phyloP scores from a whole-genome alignment of 2,329 filamentous ascomycete species.

The Exophiala calicioides region DNA sequence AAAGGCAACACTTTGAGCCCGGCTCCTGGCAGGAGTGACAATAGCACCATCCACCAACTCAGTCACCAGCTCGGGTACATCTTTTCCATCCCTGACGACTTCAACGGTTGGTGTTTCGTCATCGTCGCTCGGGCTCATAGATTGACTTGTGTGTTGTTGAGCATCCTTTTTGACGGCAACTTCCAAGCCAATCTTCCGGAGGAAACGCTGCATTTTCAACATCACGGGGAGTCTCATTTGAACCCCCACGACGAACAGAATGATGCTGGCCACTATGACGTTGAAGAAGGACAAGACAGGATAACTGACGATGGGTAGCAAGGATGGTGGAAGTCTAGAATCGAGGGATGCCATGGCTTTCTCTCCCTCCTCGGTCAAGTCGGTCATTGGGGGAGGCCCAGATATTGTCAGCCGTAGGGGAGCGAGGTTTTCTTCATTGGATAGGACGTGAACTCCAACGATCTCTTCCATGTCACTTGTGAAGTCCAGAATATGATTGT shows the following conservation, averaged over 20 bases:
- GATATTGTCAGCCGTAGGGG: slow-evolving; percentile 38
- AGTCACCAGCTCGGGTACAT: slow-evolving; percentile 8
- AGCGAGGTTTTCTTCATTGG: slow-evolving; percentile 55
- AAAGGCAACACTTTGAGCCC: slow-evolving; percentile 23
- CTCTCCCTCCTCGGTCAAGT: slow-evolving; percentile 23
- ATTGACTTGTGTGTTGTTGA: background rate
- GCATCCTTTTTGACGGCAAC: slow-evolving; percentile 16
- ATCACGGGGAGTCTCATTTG: slow-evolving; percentile 25
- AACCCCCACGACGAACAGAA: slow-evolving; percentile 24
- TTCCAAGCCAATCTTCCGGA: slow-evolving; percentile 25
- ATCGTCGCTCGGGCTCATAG: slow-evolving; percentile 1
- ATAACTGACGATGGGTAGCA: slow-evolving; percentile 20
- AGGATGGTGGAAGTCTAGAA: slow-evolving; percentile 17
- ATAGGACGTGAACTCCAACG: slow-evolving; percentile 70
- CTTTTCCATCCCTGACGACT: slow-evolving; percentile 9
- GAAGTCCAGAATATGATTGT: slow-evolving; percentile 25
- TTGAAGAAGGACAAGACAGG: slow-evolving; percentile 22
- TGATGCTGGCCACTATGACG: slow-evolving; percentile 19
- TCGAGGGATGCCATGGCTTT: slow-evolving; percentile 23
- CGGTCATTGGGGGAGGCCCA: slow-evolving; percentile 19
- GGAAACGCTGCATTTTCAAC: slow-evolving; percentile 23
- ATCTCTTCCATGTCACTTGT: slow-evolving; percentile 41
- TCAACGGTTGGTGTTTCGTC: slow-evolving; percentile 16
- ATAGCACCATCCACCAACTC: slow-evolving; percentile 17
- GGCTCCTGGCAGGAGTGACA: slow-evolving; percentile 25